Conservation (phyloP, 2,329 filamentous ascomycete genomes). For the Xylaria sp. region DNA sequence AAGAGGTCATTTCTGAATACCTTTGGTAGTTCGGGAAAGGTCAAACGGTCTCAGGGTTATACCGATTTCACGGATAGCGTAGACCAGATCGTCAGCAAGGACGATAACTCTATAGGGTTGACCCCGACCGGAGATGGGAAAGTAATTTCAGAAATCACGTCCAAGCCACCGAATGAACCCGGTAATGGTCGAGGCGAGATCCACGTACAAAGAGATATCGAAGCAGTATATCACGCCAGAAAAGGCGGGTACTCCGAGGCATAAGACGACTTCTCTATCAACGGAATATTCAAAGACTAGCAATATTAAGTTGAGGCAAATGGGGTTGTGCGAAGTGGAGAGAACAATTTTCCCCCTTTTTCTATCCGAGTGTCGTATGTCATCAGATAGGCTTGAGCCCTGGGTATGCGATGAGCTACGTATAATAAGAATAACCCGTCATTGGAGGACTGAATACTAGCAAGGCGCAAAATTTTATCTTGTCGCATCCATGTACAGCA, state of each 20-base stretch:
- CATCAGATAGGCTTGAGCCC: background rate
- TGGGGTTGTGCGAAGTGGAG: background rate
- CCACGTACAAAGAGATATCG: constrained; percentile 32
- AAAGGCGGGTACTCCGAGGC: background rate
- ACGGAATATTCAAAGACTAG: background rate
- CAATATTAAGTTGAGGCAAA: background rate
- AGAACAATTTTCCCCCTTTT: background rate
- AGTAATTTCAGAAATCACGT: constrained; percentile 27
- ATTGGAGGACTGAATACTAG: background rate
- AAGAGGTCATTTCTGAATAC: constrained; percentile 19
- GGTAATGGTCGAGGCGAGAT: constrained; percentile 9
- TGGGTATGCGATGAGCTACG: background rate
- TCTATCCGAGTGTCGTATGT: background rate
- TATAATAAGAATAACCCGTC: constrained; percentile 7
- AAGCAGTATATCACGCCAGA: constrained; percentile 29
- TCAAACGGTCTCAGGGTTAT: constrained; percentile 17
- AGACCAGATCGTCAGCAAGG: constrained; percentile 22
- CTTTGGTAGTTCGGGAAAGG: constrained; percentile 24
- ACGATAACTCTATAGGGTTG: constrained; percentile 23
- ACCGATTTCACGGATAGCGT: constrained; percentile 25
- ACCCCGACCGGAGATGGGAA: constrained; percentile 14
- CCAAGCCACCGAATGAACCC: constrained; percentile 8
- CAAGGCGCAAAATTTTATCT: background rate
- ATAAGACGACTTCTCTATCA: background rate
- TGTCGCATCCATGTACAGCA: background rate